Conservation (phyloP, 345 rosid species). For the Zanthoxylum bungeanum region DNA sequence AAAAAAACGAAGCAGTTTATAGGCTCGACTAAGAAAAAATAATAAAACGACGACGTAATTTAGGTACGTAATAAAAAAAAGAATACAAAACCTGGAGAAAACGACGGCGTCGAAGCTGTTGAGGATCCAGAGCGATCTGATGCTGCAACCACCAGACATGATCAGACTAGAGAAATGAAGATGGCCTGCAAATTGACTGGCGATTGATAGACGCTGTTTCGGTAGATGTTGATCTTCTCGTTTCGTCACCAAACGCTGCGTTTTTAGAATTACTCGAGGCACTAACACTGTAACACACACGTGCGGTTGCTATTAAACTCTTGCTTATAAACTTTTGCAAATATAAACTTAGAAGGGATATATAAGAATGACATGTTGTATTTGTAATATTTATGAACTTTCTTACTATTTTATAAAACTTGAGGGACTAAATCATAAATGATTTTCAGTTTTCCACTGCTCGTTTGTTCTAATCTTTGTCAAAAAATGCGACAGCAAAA, state of each 20-base stretch:
- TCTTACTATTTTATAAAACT: background rate
- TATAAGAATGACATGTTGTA: too few relatives aligned
- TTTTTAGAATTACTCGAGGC: too few relatives aligned
- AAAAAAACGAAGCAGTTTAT: too few relatives aligned
- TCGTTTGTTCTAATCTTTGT: background rate
- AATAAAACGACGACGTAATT: background rate
- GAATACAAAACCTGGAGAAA: conserved; percentile 65
- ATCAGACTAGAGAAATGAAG: background rate
- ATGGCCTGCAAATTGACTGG: background rate
- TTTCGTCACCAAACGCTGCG: background rate
- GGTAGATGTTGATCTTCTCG: background rate
- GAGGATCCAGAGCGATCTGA: conserved; percentile 87
- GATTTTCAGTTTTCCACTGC: background rate
- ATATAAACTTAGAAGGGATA: too few relatives aligned
- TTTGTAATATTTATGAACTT: background rate
- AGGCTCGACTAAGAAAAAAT: too few relatives aligned
- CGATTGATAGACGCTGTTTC: too few relatives aligned
- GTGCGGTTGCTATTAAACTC: background rate
- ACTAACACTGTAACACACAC: too few relatives aligned
- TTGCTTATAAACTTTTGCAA: background rate
- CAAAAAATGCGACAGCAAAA: background rate
- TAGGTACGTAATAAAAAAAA: background rate
- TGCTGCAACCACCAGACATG: conserved; percentile 73
- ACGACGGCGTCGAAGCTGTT: conserved; percentile 67
- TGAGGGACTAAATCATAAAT: background rate